A percentile compares a stretch with the other conserved stretches of the same genome.
These are phyloP conservation scores for Phoma herbarum DNA, from an alignment of 2,329 filamentous ascomycete species.

Conservation along the genomic window DNA sequence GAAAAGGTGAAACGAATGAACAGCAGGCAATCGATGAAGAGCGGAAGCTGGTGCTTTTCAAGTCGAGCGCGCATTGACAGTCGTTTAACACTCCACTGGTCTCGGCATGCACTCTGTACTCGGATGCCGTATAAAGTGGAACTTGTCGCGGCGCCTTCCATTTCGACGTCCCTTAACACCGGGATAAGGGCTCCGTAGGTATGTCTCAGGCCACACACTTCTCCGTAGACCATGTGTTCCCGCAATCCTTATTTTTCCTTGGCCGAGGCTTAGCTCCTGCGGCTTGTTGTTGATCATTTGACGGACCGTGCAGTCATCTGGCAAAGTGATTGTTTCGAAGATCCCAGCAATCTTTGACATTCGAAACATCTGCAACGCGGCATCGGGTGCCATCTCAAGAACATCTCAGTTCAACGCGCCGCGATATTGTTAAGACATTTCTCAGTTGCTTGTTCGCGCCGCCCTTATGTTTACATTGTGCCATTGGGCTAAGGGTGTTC, in stretches of 20 bases:
- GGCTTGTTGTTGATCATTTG: background rate
- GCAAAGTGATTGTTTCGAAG: conserved; percentile 2
- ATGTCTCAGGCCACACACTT: background rate
- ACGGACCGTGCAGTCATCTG: conserved; percentile 2
- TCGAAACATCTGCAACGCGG: background rate
- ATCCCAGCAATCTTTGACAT: background rate
- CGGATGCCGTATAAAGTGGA: conserved; percentile 5
- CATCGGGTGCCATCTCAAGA: background rate
- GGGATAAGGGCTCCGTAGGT: background rate
- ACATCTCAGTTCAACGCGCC: background rate
- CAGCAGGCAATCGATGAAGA: background rate
- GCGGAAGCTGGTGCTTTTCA: conserved; percentile 5
- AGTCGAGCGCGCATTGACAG: background rate
- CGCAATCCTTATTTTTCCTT: conserved; percentile 7
- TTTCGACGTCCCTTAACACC: background rate
- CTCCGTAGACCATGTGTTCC: no score
- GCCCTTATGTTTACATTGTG: background rate
- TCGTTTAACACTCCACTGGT: background rate
- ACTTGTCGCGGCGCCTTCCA: conserved; percentile 10
- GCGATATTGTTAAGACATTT: background rate
- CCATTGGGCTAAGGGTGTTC: background rate
- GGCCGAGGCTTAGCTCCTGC: conserved; percentile 5
- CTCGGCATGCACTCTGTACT: background rate
- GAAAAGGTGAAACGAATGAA: background rate
- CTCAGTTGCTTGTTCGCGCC: background rate